A percentile compares a stretch with the other conserved stretches of the same genome.
Evolutionary conservation across 192 early-diverging fungal genomes (phyloP).

Genomic region (Backusella tuberculispora): DNA sequence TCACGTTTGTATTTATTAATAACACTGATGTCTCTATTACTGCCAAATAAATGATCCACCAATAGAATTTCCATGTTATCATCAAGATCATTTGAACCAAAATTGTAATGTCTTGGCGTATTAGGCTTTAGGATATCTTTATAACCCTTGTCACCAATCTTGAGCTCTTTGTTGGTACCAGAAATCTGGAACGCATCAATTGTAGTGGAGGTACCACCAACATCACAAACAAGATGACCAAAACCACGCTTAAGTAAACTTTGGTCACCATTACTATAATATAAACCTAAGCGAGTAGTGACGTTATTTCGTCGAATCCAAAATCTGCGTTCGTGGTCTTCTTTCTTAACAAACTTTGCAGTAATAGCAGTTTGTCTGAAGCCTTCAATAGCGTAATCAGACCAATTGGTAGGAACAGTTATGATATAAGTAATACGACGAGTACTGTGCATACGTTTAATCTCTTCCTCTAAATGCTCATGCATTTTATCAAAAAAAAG

Average conservation of each 20-base stretch:
- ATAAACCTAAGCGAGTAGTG: neutral
- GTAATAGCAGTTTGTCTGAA: neutral
- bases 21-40: constrained; percentile 2
- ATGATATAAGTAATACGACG: neutral
- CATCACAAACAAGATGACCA: neutral
- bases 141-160: neutral
- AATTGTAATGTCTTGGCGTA: neutral
- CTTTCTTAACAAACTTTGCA: neutral
- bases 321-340: neutral
- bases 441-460: constrained; percentile 11
- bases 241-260: constrained; percentile 6
- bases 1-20: neutral
- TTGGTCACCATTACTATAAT: constrained; percentile 5
- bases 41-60: constrained; percentile 3
- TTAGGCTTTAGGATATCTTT: neutral
- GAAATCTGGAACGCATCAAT: constrained; percentile 3
- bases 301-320: neutral
- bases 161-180: neutral
- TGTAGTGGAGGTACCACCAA: neutral
- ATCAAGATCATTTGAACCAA: neutral
- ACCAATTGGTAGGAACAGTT: neutral
- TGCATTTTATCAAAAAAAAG: neutral
- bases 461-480: neutral
- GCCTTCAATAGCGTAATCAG: neutral
- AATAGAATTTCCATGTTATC: constrained; percentile 5